These are phyloP conservation scores for Aspergillus eucalypticola DNA, from an alignment of 2,329 filamentous ascomycete species.

Conservation along the genomic window DNA sequence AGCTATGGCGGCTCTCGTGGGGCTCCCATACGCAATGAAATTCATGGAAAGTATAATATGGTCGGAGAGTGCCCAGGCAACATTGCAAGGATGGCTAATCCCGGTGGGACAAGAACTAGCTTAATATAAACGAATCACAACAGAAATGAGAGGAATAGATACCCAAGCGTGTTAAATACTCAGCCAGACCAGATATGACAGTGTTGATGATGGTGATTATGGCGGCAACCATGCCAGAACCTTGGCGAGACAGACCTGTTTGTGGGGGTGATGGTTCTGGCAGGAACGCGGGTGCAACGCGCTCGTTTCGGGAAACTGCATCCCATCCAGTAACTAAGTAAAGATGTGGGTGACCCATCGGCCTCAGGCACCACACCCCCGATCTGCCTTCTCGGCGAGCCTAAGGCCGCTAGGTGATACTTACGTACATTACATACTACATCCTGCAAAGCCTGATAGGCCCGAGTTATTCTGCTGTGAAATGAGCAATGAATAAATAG, in stretches of 20 bases:
- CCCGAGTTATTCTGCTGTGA: neutral
- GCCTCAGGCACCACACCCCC: neutral
- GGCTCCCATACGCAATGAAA: conserved; percentile 3
- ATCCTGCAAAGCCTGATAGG: neutral
- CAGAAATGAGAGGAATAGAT: neutral
- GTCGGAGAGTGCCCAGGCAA: neutral
- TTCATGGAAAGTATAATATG: neutral
- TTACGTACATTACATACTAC: neutral
- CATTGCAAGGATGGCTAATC: neutral
- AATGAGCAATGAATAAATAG: neutral
- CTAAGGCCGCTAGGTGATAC: neutral
- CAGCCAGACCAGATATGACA: neutral
- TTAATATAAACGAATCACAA: neutral
- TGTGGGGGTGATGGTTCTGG: neutral
- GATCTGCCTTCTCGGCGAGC: neutral
- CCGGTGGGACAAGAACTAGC: neutral
- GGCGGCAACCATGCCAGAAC: neutral
- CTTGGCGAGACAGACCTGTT: neutral
- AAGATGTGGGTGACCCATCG: neutral
- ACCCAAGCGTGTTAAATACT: neutral
- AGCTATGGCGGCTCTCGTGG: neutral
- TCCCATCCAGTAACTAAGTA: neutral
- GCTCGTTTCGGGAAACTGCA: conserved; percentile 15
- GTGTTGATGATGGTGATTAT: neutral
- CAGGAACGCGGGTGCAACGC: conserved; percentile 14